Percentiles rank a stretch among this genome's conserved stretches.
phyloP scores from a whole-genome alignment of 345 rosid genomes.

The Salix arbutifolia region DNA sequence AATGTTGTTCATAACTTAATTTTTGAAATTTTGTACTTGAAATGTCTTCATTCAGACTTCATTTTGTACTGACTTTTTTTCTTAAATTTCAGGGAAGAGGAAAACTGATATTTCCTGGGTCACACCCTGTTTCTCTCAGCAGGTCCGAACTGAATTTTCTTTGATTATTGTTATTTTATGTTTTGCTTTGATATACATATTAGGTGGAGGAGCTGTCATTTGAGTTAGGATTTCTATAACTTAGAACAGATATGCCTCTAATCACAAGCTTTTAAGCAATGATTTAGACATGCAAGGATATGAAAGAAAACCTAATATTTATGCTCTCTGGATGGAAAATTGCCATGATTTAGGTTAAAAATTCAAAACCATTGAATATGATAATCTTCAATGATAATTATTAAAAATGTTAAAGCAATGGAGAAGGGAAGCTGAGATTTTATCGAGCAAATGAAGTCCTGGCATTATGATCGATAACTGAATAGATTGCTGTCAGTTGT shows the following conservation, averaged over 20 bases:
- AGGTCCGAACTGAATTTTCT: conserved; percentile 38
- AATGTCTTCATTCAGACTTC: conserved; percentile 9
- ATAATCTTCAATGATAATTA: background rate
- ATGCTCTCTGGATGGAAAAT: background rate
- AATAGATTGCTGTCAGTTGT: background rate
- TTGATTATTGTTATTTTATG: background rate
- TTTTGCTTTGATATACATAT: background rate
- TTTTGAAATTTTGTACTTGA: background rate
- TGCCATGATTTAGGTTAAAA: background rate
- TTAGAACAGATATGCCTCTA: background rate
- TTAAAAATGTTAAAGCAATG: background rate
- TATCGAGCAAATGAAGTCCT: background rate
- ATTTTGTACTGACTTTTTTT: background rate
- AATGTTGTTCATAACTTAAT: background rate
- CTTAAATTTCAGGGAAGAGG: conserved; percentile 56
- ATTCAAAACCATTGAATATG: background rate
- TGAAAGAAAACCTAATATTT: background rate
- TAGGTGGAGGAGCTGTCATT: background rate
- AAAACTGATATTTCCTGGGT: conserved; percentile 68
- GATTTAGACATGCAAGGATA: background rate
- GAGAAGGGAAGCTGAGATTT: background rate
- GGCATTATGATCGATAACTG: background rate
- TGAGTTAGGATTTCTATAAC: background rate
- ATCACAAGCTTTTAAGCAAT: background rate
- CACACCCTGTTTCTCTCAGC: conserved; percentile 83